phyloP scores from a whole-genome alignment of 2,329 filamentous ascomycete genomes.

The Bipolaris bicolor region DNA sequence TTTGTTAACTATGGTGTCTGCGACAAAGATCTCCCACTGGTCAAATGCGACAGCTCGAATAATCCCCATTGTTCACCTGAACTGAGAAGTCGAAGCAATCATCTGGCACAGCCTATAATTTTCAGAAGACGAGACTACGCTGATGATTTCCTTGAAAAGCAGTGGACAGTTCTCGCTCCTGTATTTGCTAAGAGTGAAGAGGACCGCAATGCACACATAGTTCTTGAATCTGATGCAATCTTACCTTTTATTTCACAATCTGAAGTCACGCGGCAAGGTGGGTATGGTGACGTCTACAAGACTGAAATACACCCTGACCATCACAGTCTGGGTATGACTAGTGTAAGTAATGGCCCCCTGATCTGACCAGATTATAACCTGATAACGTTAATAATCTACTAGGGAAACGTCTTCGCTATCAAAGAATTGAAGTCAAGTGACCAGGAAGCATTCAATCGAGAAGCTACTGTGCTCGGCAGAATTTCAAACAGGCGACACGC shows the following conservation, averaged over 20 bases:
- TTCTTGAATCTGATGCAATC: not conserved
- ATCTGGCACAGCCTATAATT: not conserved
- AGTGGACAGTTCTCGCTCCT: not conserved
- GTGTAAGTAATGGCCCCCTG: not conserved
- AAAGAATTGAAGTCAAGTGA: not conserved
- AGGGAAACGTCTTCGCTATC: conserved; percentile 2
- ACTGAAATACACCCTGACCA: not conserved
- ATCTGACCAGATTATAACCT: not conserved
- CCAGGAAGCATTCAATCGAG: not conserved
- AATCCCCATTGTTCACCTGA: not conserved
- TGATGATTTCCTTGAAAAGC: not conserved
- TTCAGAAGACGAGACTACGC: not conserved
- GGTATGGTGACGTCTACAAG: not conserved
- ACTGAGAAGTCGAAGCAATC: not conserved
- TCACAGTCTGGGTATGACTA: not conserved
- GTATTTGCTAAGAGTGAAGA: not conserved
- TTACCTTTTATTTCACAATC: not conserved
- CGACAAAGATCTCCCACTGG: not conserved
- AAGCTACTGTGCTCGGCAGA: not conserved
- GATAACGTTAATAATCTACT: not conserved
- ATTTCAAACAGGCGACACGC: not conserved
- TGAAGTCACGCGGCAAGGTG: not conserved
- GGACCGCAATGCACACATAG: not conserved
- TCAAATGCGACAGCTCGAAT: not conserved
- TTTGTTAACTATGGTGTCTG: not conserved